Percentiles rank a stretch among this genome's conserved stretches.
Conservation (phyloP, 2,329 filamentous ascomycete genomes). For the Arthroderma sp. region DNA sequence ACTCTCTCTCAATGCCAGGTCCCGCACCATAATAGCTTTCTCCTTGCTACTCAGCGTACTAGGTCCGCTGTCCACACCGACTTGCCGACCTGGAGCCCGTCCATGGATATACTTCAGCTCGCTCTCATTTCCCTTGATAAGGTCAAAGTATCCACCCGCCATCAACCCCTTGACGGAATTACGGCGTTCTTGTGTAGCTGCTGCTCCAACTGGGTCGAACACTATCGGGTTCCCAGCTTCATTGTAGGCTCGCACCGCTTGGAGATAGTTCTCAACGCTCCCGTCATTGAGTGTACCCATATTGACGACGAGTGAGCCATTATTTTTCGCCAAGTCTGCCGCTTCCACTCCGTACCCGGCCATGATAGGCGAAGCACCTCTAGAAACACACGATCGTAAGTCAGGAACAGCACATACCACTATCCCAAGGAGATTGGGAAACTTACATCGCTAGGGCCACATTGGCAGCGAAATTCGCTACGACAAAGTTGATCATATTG, state of each 20-base stretch:
- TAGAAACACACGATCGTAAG: slow-evolving; percentile 10
- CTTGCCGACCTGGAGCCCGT: slow-evolving; percentile 48
- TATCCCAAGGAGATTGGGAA: background rate
- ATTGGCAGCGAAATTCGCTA: slow-evolving; percentile 90
- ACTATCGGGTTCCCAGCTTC: slow-evolving; percentile 59
- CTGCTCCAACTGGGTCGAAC: slow-evolving; percentile 81
- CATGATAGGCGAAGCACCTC: slow-evolving; percentile 86
- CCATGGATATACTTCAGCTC: slow-evolving; percentile 67
- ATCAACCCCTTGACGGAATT: slow-evolving; percentile 60
- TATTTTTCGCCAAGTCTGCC: slow-evolving; percentile 60
- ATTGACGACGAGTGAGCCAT: slow-evolving; percentile 74
- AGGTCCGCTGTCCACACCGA: slow-evolving; percentile 67
- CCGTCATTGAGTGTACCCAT: slow-evolving; percentile 84
- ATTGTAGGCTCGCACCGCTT: slow-evolving; percentile 74
- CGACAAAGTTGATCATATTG: slow-evolving; percentile 95
- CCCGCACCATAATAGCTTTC: slow-evolving; percentile 48
- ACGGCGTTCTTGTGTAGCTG: slow-evolving; percentile 63
- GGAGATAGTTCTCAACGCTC: slow-evolving; percentile 55
- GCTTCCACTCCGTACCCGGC: slow-evolving; percentile 76
- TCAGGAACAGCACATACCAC: background rate
- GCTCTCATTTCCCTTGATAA: slow-evolving; percentile 89
- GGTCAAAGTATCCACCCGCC: slow-evolving; percentile 59
- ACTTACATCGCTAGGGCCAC: slow-evolving; percentile 59
- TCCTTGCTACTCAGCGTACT: slow-evolving; percentile 42
- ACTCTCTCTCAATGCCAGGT: slow-evolving; percentile 54